These are phyloP conservation scores for Globisporangium yorkense DNA, from an alignment of 352 stramenopile species.

Conservation along the genomic window DNA sequence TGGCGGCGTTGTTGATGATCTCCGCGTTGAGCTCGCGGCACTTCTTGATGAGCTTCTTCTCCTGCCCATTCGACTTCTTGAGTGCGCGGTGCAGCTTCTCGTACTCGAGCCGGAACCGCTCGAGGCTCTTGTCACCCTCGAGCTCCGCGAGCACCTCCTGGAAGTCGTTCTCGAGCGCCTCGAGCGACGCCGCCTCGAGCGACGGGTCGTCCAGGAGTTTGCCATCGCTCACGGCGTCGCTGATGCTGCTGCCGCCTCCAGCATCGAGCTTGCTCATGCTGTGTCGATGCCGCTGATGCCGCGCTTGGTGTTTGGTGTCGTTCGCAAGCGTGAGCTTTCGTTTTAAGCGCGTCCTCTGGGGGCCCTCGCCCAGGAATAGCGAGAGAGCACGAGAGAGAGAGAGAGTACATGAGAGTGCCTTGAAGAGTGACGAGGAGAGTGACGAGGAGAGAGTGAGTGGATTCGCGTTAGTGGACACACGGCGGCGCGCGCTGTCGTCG, in stretches of 20 bases:
- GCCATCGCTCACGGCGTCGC: constrained; percentile 17
- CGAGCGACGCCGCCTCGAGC: constrained; percentile 57
- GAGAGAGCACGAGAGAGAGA: too few relatives aligned
- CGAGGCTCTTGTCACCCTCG: constrained; percentile 89
- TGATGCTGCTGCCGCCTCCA: not conserved
- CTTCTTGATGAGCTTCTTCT: constrained; percentile 96
- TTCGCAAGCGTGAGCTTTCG: too few relatives aligned
- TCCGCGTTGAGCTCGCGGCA: constrained; percentile 93
- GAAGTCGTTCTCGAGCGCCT: constrained; percentile 92
- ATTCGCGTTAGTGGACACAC: not conserved
- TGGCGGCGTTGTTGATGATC: constrained; percentile 95
- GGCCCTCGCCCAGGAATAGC: too few relatives aligned
- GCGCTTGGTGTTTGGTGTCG: too few relatives aligned
- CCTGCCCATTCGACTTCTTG: constrained; percentile 91
- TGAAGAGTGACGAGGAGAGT: not conserved
- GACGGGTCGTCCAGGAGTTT: constrained; percentile 47
- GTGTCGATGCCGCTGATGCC: too few relatives aligned
- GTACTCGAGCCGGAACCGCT: constrained; percentile 94
- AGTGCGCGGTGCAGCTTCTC: constrained; percentile 93
- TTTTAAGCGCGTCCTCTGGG: too few relatives aligned
- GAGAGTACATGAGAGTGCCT: too few relatives aligned
- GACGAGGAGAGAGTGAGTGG: not conserved
- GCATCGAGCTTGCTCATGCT: constrained; percentile 17
- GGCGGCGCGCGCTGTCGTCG: too few relatives aligned
- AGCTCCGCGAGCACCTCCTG: constrained; percentile 90